Base-by-base conservation (phyloP, 192 early-diverging fungal genomes). In the Geosiphon pyriformis region DNA sequence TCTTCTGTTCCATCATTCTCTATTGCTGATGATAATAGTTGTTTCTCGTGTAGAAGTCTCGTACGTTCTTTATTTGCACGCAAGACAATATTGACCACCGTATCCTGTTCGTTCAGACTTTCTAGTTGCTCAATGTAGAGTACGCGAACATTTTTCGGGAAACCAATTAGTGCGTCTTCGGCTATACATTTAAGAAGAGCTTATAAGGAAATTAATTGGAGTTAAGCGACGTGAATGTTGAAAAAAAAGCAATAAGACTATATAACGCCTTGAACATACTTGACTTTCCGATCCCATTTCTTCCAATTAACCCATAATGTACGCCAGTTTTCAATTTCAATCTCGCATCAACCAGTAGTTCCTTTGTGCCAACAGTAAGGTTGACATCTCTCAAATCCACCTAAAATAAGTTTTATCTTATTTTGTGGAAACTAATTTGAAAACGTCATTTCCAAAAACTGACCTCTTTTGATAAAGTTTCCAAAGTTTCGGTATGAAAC, bases 51-150 rank as follows among this genome's bases (percentile, higher is more conserved):
- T 3, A 83, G 37, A 25, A 81, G 72, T 34, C 72, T 78, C 22
- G 77, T 80, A 20, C 86, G 75, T 65, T 83, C 82, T 17, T 71
- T 76, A 74, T 92, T 88, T 12, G 88, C 77, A 20, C 76, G 77
- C 30, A 92, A 63, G 15, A 92, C 85, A 0, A 83, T 74, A 30
- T 87, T 84, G 0, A 93, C 56, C 1, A 88, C 81, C 59, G 72
- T 83, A 42, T 72, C 67, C 8, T 70, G 74, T 30, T 80, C 75
- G 46, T 81, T 75, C 12, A 80, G 62, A 10, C 82, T 83, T 30
- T 89, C 85, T 47, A 94, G 69, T 70, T 94, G 94, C 68, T 89
- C 86, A 59, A 96, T 86, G 69, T 93, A 89, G 23, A 94, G 77
- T 2, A 89, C 85, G 37, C 80, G 72, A 57, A 95, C 71, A 73